Evolutionary conservation across 1,139 yeast species (phyloP), one percentile per base, ranked within the genome.

Genomic region (Magnusiomyces magnusii): DNA sequence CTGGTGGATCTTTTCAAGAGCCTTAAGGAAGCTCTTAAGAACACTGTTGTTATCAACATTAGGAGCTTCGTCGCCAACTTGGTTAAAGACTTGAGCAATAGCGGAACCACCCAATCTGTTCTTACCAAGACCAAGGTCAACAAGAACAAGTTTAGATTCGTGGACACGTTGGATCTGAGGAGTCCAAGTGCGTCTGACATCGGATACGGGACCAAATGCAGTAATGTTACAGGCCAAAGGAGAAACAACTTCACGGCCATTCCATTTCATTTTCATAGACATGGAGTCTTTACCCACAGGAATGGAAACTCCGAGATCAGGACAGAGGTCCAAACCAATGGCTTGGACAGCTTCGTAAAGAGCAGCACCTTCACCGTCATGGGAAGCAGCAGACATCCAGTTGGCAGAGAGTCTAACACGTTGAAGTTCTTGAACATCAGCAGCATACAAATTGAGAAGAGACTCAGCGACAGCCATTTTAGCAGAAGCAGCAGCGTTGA

Each of bases 251-350:
- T 90, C 96, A 69, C 86, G 88, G 53, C 66, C 58, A 56, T 71
- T 72, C 99, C 99, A 95, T 71, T 87, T 86, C 99, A 95, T 95
- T 77, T 91, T 91, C 99, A 95, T 92, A 34, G 98, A 92, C 97
- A 93, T 91, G 55, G 98, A 92, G 74, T 95, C 99, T 77, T 95
- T 95, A 67, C 99, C 99, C 51, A 95, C 99, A 19, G 99, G 99
- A 61, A 95, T 91, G 27, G 96, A 80, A 63, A 95, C 76, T 54
- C 96, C 98, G 64, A 95, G 80, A 61, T 83, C 93, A 41, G 99
- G 98, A 75, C 99, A 95, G 68, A 95, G 80, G 66, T 91, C 97
- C 70, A 92, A 73, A 66, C 98, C 97, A 69, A 95, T 85, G 3
- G 99, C 98, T 75, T 91, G 93, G 55, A 95, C 99, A 53, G 98